Percentiles rank a stretch among this genome's conserved stretches.
These are phyloP conservation scores for Candolleomyces efflorescens DNA, from an alignment of 768 basidiomycete genomes.

Conservation along the genomic window DNA sequence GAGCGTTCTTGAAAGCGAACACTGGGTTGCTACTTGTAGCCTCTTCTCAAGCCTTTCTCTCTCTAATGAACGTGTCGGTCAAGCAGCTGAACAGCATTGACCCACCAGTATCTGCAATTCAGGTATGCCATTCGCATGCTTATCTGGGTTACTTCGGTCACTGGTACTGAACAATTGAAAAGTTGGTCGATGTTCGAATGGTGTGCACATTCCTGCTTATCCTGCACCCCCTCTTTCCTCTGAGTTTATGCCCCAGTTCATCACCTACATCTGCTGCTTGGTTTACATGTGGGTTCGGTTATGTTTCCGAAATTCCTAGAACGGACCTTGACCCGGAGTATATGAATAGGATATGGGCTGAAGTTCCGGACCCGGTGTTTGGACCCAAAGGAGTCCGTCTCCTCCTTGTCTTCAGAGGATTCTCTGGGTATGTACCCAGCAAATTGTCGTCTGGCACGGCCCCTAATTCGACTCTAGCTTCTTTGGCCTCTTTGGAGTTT, in stretches of 20 bases:
- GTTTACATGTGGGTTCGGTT: constrained; percentile 11
- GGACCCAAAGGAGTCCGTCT: constrained; percentile 68
- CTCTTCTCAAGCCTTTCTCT: constrained; percentile 16
- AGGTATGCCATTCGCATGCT: constrained; percentile 9
- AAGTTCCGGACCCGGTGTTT: constrained; percentile 49
- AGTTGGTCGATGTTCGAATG: constrained; percentile 16
- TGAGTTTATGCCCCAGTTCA: neutral
- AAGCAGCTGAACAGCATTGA: constrained; percentile 20
- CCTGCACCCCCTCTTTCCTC: too few species aligned
- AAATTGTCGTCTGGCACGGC: neutral
- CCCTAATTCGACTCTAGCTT: constrained; percentile 42
- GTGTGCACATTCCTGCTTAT: neutral
- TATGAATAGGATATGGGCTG: constrained; percentile 28
- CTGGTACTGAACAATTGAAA: neutral
- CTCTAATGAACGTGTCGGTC: constrained; percentile 19
- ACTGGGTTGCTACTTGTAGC: constrained; percentile 17
- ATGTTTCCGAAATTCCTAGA: too few species aligned
- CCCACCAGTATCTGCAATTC: constrained; percentile 17
- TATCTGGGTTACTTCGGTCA: neutral
- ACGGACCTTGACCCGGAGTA: too few species aligned
- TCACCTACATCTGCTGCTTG: constrained; percentile 14
- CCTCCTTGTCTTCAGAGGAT: constrained; percentile 53
- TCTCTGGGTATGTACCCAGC: constrained; percentile 47
- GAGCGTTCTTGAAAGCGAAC: constrained; percentile 6
- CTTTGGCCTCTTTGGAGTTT: constrained; percentile 65